Conservation (phyloP, 2,329 filamentous ascomycete genomes). For the Stromatinia cepivora region DNA sequence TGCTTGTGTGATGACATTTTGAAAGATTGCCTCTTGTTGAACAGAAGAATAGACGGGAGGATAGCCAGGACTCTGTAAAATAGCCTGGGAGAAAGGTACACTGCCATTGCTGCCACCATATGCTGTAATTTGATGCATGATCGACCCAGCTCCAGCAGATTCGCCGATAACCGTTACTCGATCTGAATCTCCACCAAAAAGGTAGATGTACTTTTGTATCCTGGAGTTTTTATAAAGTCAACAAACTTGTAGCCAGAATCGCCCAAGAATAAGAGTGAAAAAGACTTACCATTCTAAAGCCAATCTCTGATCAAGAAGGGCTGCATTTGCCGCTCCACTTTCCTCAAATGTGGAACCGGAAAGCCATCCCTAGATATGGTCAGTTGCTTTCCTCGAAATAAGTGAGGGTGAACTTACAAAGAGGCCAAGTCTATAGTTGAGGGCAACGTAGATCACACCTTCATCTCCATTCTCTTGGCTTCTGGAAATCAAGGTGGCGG, state of each 20-base stretch:
- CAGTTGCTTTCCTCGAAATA: neutral
- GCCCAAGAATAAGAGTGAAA: neutral
- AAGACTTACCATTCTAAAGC: conserved; percentile 51
- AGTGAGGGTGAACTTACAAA: conserved; percentile 31
- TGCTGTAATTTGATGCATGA: conserved; percentile 57
- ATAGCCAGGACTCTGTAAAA: conserved; percentile 39
- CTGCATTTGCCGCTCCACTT: conserved; percentile 51
- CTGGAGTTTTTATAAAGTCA: neutral
- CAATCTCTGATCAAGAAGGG: conserved; percentile 54
- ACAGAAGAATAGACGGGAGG: conserved; percentile 12
- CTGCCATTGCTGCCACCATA: conserved; percentile 45
- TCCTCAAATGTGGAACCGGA: conserved; percentile 46
- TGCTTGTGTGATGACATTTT: conserved; percentile 27
- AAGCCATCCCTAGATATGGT: conserved; percentile 33
- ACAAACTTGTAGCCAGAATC: neutral
- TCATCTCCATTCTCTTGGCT: conserved; percentile 37
- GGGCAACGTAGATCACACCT: conserved; percentile 41
- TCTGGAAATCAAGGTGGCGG: conserved; percentile 44
- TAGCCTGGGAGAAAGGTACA: conserved; percentile 47
- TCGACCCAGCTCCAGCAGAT: conserved; percentile 53
- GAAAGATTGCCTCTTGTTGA: conserved; percentile 23
- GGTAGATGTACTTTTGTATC: conserved; percentile 54
- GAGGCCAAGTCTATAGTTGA: conserved; percentile 42
- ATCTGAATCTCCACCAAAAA: conserved; percentile 55
- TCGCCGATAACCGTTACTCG: conserved; percentile 53